Base-by-base conservation (phyloP, 768 basidiomycete genomes). In the Tylopilus plumbeoviolaceoides region DNA sequence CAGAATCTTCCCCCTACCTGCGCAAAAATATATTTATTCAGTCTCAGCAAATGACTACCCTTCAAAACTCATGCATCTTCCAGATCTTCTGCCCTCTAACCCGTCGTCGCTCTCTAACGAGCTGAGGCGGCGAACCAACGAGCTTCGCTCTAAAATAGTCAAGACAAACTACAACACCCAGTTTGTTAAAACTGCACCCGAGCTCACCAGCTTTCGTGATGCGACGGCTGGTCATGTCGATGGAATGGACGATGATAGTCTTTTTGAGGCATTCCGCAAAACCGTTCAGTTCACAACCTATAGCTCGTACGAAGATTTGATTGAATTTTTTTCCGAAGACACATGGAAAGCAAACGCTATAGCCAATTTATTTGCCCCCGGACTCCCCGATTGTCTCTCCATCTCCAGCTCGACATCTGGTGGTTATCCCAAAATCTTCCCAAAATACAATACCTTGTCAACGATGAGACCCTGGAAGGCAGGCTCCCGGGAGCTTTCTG, bases 341-440 rank as follows among this genome's bases (percentile, higher is more conserved):
- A 51, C 50, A 36, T 36, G 15, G 6, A 36, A 36, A 36, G 15
- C 35, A 17, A 36, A 28, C 7, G 52, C 18, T 4, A 9, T 60
- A 21, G 33, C 25, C 33, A 7, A 63, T 27, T 25, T 59, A 5
- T 48, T 61, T 38, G 49, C 62, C 3, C 62, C 59, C 0, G 62
- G 62, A 33, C 8, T 63, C 2, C 62, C 62, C 20, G 52, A 60
- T 43, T 60, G 23, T 21, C 44, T 63, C 5, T 28, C 23, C 14
- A 25, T 20, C 18, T 63, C 62, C 15, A 55, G 53, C 6, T 50
- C 55, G 9, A 60, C 53, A 25, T 63, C 59, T 9, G 51, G 62
- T 49, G 44, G 57, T 27, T 18, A 28, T 17, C 2, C 53, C 18
- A 58, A 63, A n/a, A 21, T 12, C 6, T 58, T 63, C 30, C 47